A percentile compares a stretch with the other conserved stretches of the same genome.
phyloP scores from a whole-genome alignment of 2,329 filamentous ascomycete species.

The Blumeria graminis region DNA sequence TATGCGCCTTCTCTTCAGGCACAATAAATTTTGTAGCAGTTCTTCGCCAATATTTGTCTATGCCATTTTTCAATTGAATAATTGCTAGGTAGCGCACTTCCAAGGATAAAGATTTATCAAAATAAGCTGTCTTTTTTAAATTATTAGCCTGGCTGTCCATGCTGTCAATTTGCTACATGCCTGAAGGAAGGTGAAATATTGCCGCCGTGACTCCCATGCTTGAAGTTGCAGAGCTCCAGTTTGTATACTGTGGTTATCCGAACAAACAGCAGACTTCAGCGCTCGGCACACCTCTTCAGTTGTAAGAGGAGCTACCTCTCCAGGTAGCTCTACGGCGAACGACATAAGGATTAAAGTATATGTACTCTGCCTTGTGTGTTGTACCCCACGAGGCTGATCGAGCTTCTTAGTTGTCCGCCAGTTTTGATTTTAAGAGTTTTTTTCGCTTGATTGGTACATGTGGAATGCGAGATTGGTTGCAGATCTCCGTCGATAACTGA shows the following conservation, averaged over 20 bases:
- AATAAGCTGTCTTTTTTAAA: conserved; percentile 44
- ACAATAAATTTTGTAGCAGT: conserved; percentile 35
- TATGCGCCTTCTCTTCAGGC: conserved; percentile 49
- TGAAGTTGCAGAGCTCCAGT: conserved; percentile 43
- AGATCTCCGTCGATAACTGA: too few species aligned
- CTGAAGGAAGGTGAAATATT: conserved; percentile 46
- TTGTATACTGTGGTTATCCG: conserved; percentile 37
- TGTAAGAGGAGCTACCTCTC: conserved; percentile 51
- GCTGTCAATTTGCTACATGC: conserved; percentile 17
- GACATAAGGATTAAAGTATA: conserved; percentile 25
- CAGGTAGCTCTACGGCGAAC: conserved; percentile 54
- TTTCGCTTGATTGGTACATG: too few species aligned
- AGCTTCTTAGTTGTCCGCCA: too few species aligned
- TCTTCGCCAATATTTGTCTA: conserved; percentile 82
- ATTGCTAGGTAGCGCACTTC: conserved; percentile 73
- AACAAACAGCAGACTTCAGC: conserved; percentile 37
- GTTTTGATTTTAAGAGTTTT: too few species aligned
- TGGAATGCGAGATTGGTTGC: too few species aligned
- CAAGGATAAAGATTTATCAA: conserved; percentile 51
- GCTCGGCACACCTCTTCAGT: conserved; percentile 37
- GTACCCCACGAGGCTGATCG: too few species aligned
- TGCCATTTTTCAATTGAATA: conserved; percentile 88
- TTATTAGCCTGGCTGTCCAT: background rate
- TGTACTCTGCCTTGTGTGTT: too few species aligned
- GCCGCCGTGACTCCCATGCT: conserved; percentile 41